phyloP scores from a whole-genome alignment of 148 eudicot species.

The Beta vulgaris region DNA sequence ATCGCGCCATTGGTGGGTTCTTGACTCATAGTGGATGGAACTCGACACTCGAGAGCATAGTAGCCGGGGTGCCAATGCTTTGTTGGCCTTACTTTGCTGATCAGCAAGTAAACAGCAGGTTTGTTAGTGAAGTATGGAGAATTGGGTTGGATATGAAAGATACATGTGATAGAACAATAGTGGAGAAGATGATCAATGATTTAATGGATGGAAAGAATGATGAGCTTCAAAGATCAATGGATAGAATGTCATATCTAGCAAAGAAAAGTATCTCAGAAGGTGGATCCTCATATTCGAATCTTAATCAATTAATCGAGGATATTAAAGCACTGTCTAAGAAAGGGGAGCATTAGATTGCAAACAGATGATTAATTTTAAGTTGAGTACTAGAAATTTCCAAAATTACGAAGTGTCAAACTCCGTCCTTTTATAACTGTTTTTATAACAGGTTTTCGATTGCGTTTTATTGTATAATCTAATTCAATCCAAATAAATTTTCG shows the following conservation, averaged over 20 bases:
- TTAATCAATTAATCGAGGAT: conserved; percentile 34
- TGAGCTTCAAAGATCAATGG: conserved; percentile 25
- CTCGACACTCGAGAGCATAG: conserved; percentile 46
- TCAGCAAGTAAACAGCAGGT: conserved; percentile 46
- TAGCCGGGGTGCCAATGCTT: conserved; percentile 44
- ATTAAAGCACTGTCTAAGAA: conserved; percentile 29
- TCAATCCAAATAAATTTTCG: too few species aligned
- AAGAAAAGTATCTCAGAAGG: conserved; percentile 29
- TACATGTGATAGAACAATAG: conserved; percentile 25
- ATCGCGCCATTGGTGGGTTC: conserved; percentile 36
- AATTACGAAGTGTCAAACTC: too few species aligned
- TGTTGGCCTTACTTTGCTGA: conserved; percentile 44
- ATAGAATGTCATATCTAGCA: conserved; percentile 22
- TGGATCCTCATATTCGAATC: conserved; percentile 32
- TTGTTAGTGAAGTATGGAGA: conserved; percentile 37
- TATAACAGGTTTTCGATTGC: too few species aligned
- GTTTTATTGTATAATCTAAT: too few species aligned
- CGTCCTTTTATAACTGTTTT: too few species aligned
- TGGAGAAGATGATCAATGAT: conserved; percentile 32
- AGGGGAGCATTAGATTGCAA: background rate
- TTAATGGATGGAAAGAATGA: conserved; percentile 32
- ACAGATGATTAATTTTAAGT: too few species aligned
- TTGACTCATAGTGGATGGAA: conserved; percentile 56
- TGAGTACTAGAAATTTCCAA: too few species aligned
- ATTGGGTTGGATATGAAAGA: conserved; percentile 47